These are phyloP conservation scores for Glycine latifolia DNA, from an alignment of 306 rosid species.

Conservation along the genomic window DNA sequence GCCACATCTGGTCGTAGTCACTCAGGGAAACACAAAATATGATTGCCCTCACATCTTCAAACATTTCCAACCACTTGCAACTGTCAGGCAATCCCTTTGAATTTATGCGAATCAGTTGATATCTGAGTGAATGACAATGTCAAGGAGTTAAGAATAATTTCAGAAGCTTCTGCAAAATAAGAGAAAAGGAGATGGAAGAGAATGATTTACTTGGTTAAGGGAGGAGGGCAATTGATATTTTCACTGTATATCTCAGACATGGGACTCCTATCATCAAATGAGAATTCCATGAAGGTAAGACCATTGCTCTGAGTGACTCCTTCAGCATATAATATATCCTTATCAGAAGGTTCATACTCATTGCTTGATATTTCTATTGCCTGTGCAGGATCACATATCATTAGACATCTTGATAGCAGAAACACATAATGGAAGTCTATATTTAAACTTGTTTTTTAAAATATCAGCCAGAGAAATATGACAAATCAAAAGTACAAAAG, in stretches of 20 bases:
- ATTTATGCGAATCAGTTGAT: slow-evolving; percentile 78
- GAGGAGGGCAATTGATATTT: slow-evolving; percentile 65
- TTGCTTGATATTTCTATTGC: slow-evolving; percentile 92
- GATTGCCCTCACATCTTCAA: slow-evolving; percentile 83
- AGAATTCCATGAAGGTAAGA: slow-evolving; percentile 80
- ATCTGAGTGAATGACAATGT: slow-evolving; percentile 58
- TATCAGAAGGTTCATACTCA: slow-evolving; percentile 88
- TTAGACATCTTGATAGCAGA: slow-evolving; percentile 18
- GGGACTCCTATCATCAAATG: slow-evolving; percentile 86
- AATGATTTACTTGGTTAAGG: slow-evolving; percentile 69
- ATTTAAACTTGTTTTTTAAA: slow-evolving; percentile 16
- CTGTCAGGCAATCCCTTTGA: slow-evolving; percentile 82
- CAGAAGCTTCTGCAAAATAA: slow-evolving; percentile 40
- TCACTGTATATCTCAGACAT: slow-evolving; percentile 80
- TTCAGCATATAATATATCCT: slow-evolving; percentile 82
- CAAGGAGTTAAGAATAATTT: slow-evolving; percentile 36
- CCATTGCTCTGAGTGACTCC: slow-evolving; percentile 94
- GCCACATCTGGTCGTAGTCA: slow-evolving; percentile 83
- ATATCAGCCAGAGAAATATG: slow-evolving; percentile 14
- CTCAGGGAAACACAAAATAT: slow-evolving; percentile 83
- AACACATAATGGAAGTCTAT: slow-evolving; percentile 33
- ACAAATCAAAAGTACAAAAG: slow-evolving; percentile 27
- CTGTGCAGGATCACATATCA: slow-evolving; percentile 55
- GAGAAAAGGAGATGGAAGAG: slow-evolving; percentile 49
- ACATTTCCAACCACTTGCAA: slow-evolving; percentile 94